Evolutionary conservation across 192 early-diverging fungal species (phyloP), one percentile per base, ranked within the genome.

Genomic region (Coemansia sp.): DNA sequence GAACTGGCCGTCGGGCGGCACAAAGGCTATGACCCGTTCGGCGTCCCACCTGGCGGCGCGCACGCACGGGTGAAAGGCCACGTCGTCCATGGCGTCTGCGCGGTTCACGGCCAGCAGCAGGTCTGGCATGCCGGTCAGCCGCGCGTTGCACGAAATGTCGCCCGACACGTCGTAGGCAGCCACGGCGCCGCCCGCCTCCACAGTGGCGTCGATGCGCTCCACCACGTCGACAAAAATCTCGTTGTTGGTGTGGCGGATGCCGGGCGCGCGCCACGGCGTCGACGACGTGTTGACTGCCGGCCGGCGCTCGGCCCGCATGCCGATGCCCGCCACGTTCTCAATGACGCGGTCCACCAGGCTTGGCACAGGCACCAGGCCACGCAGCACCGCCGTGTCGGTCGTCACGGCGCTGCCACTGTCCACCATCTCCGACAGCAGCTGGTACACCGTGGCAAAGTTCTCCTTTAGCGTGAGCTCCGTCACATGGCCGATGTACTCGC

Each of bases 171-270:
- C 88, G 19, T 85, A 89, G 5, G 84, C 82, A 1, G 90, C 80
- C 9, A 92, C 71, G 15, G 82, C 69, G 15, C 88, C 89, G 54
- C 80, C 83, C 13, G 83, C 63, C 8, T 35, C 90, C 9, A 92
- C 68, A 11, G 91, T 86, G 3, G 86, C 85, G 70, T 98, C 89
- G 23, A 98, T 80, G 27, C 88, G 86, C 77, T 98, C 95, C 15
- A 88, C 70, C 18, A 98, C 81, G 60, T 98, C 95, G 58, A 98
- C 86, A 59, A 90, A 94, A 49, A 98, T 88, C 70, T 98, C 93
- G 78, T 98, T 98, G 39, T 83, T 84, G 2, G 83, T 77, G 59
- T 98, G 91, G 65, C 90, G 87, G 30, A 96, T 88, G 21, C 91
- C 91, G 21, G 81, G 76, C 33, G 85, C 81, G 48, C 95, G 78